These are phyloP conservation scores for Colletotrichum sublineola DNA, from an alignment of 2,329 filamentous ascomycete genomes.

Conservation along the genomic window DNA sequence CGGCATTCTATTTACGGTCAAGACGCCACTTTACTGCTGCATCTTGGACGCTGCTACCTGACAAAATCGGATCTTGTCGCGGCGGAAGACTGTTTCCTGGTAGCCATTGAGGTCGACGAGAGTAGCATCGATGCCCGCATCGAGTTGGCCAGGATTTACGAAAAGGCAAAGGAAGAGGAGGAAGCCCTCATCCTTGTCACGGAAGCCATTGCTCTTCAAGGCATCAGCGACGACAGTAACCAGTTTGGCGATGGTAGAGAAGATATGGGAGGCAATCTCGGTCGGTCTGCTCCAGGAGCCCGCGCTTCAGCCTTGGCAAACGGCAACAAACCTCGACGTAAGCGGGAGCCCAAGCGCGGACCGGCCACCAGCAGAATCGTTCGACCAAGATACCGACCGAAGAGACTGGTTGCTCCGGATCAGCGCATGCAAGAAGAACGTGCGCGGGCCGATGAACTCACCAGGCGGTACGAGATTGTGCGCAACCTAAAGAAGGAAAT, in stretches of 20 bases:
- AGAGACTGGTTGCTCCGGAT: constrained; percentile 60
- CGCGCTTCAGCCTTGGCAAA: constrained; percentile 16
- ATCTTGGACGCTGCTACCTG: constrained; percentile 77
- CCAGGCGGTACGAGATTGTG: constrained; percentile 59
- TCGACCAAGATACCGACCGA: constrained; percentile 58
- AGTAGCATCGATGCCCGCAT: constrained; percentile 82
- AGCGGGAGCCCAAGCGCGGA: constrained; percentile 15
- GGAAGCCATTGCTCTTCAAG: constrained; percentile 77
- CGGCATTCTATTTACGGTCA: constrained; percentile 61
- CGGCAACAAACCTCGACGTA: constrained; percentile 28
- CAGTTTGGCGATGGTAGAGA: constrained; percentile 1
- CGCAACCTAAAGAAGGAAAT: constrained; percentile 58
- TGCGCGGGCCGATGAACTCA: constrained; percentile 55
- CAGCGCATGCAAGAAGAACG: constrained; percentile 61
- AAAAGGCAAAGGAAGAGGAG: constrained; percentile 78
- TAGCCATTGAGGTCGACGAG: constrained; percentile 78
- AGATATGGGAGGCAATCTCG: neutral
- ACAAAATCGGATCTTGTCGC: constrained; percentile 72
- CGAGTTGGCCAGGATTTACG: constrained; percentile 87
- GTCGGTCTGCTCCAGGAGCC: constrained; percentile 1
- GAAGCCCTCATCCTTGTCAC: constrained; percentile 83
- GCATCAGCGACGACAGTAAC: constrained; percentile 55
- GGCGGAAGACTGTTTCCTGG: constrained; percentile 83
- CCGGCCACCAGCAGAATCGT: constrained; percentile 48
- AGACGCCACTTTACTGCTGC: constrained; percentile 66